Evolutionary conservation across 495 filamentous ascomycete species (phyloP), one percentile per base, ranked within the genome.

Genomic region (Xylaria venustula): DNA sequence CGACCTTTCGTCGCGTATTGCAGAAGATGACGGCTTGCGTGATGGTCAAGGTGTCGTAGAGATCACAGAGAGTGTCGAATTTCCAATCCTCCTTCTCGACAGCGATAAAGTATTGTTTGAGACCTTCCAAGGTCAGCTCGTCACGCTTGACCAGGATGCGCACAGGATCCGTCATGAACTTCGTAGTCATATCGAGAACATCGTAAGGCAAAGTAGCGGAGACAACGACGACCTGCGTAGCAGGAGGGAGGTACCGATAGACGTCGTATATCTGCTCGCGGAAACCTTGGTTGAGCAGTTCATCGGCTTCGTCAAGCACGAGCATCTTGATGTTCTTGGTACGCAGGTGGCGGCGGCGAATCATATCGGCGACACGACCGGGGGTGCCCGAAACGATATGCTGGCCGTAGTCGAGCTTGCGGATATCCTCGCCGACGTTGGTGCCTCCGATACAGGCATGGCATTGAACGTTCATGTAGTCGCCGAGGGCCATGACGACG

Each of bases 21-120:
- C 94, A 99, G 87, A 99, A 99, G 75, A 99, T 99, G 69, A 99
- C 94, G 9, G 94, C 94, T 76, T 99, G 94, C 17, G 94, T 99
- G 74, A 99, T 99, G 54, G 94, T 99, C 62, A 99, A 79, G 7
- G 94, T 99, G 72, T 99, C 94, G 83, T 99, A 99, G 25, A 99
- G 88, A 81, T 99, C 94, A 71, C 91, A 98, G 8, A 99, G 87
- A n/a, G 94, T 99, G 71, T 99, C 94, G 64, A 99, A 92, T 71
- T 99, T 99, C 94, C 94, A 99, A 68, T 98, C 94, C 74, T 99
- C 94, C 79, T 97, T 98, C 79, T 99, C 94, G 28, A 98, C 93
- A 11, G 94, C 95, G 67, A 99, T 99, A 78, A 96, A 99, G 79
- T 96, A 99, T 75, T 99, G 94, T 82, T 98, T 98, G 58, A 99